Percentiles rank a stretch among this genome's conserved stretches.
These are phyloP conservation scores for Calycina marina DNA, from an alignment of 2,329 filamentous ascomycete species.

Conservation along the genomic window DNA sequence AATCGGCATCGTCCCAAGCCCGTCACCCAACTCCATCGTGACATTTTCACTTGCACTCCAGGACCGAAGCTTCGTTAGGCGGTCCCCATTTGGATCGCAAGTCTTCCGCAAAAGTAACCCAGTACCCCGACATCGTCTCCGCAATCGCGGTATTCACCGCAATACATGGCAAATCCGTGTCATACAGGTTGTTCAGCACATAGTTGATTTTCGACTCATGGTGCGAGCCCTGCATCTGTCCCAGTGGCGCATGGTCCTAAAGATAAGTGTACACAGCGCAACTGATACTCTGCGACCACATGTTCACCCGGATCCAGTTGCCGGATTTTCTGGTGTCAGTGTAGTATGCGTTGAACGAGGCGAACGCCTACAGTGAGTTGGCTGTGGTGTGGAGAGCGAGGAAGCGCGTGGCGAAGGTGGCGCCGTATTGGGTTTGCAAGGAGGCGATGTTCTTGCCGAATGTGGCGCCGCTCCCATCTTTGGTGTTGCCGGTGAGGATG, in stretches of 20 bases:
- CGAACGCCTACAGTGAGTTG: conserved; percentile 12
- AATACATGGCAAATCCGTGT: conserved; percentile 15
- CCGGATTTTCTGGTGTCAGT: too few relatives aligned
- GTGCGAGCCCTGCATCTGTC: conserved; percentile 15
- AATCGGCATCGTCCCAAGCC: conserved; percentile 1
- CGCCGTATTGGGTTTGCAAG: conserved; percentile 7
- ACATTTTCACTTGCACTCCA: not conserved
- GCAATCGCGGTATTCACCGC: conserved; percentile 18
- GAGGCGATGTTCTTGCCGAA: conserved; percentile 16
- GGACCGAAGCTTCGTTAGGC: conserved; percentile 1
- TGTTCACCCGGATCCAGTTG: conserved; percentile 18
- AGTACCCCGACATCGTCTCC: conserved; percentile 44
- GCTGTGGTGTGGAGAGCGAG: conserved; percentile 17
- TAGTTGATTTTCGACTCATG: conserved; percentile 23
- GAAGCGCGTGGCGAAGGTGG: conserved; percentile 3
- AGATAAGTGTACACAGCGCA: conserved; percentile 20
- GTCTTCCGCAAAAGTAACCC: conserved; percentile 56
- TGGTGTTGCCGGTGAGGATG: conserved; percentile 24
- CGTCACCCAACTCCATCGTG: conserved; percentile 1
- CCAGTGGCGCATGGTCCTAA: conserved; percentile 20
- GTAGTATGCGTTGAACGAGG: conserved; percentile 15
- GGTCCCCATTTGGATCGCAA: conserved; percentile 44
- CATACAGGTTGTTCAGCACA: conserved; percentile 21
- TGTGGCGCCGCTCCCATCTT: conserved; percentile 22
- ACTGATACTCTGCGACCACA: conserved; percentile 16